A percentile compares a stretch with the other conserved stretches of the same genome.
Conservation (phyloP, 2,329 filamentous ascomycete genomes). For the Colletotrichum chrysophilum region DNA sequence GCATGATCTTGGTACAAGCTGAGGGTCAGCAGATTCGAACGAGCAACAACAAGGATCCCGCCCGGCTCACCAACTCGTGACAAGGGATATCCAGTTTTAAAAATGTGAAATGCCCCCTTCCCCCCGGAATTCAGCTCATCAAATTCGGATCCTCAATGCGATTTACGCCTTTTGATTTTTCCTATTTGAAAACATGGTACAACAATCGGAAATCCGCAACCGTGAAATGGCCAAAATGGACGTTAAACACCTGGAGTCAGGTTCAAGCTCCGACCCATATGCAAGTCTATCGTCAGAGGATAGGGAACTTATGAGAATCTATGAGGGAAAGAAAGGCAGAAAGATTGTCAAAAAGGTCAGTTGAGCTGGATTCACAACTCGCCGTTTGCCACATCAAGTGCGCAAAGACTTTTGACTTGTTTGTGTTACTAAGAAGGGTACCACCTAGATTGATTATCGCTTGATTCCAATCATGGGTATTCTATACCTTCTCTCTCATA, state of each 20-base stretch:
- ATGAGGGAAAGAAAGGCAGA: constrained; percentile 7
- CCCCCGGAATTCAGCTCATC: background rate
- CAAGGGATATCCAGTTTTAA: background rate
- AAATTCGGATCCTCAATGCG: background rate
- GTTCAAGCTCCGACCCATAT: background rate
- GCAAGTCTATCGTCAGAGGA: background rate
- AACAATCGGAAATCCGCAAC: background rate
- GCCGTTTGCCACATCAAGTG: background rate
- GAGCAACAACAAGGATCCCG: background rate
- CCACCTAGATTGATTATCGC: constrained; percentile 22
- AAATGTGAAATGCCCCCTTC: background rate
- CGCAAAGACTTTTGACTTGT: background rate
- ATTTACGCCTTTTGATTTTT: background rate
- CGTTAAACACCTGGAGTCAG: background rate
- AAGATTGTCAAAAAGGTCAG: constrained; percentile 14
- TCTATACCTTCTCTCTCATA: constrained; percentile 23
- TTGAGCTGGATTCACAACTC: background rate
- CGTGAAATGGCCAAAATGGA: background rate
- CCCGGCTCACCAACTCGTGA: background rate
- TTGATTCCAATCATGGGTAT: constrained; percentile 23
- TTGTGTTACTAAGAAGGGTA: background rate
- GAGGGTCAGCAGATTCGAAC: background rate
- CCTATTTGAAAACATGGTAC: background rate
- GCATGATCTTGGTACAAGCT: background rate
- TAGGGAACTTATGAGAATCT: background rate